phyloP scores from a whole-genome alignment of 2,329 filamentous ascomycete species.

The Fonsecaea nubica region DNA sequence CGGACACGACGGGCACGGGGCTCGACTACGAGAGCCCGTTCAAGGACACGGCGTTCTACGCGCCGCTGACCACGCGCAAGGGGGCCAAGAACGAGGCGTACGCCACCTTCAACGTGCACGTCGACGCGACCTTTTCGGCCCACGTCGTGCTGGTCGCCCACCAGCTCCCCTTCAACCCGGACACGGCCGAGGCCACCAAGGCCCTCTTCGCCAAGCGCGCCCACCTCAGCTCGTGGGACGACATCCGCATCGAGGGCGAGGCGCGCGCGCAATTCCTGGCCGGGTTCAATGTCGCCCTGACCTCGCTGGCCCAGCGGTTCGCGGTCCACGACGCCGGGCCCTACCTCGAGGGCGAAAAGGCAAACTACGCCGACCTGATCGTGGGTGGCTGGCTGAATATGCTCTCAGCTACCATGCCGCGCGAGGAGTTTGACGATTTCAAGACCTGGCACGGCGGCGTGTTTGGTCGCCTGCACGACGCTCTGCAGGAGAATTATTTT shows the following conservation, averaged over 20 bases:
- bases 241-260: not conserved
- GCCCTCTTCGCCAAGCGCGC: not conserved
- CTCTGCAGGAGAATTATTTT: not conserved
- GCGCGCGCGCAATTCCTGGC: not conserved
- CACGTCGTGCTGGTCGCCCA: not conserved
- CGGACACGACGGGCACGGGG: not conserved
- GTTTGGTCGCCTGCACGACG: not conserved
- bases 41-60: not conserved
- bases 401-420: not conserved
- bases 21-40: constrained; percentile 1
- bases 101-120: not conserved
- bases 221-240: not conserved
- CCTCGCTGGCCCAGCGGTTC: not conserved
- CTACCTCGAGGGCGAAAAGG: not conserved
- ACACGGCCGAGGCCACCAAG: not conserved
- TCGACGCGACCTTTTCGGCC: constrained; percentile 1
- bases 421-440: not conserved
- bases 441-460: not conserved
- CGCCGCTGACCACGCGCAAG: not conserved
- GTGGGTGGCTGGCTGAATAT: constrained; percentile 13
- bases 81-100: not conserved
- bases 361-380: constrained; percentile 1
- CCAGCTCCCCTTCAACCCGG: not conserved
- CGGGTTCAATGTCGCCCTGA: not conserved
- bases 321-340: not conserved